These are phyloP conservation scores for Isatis tinctoria DNA, from an alignment of 345 rosid species.

Conservation along the genomic window DNA sequence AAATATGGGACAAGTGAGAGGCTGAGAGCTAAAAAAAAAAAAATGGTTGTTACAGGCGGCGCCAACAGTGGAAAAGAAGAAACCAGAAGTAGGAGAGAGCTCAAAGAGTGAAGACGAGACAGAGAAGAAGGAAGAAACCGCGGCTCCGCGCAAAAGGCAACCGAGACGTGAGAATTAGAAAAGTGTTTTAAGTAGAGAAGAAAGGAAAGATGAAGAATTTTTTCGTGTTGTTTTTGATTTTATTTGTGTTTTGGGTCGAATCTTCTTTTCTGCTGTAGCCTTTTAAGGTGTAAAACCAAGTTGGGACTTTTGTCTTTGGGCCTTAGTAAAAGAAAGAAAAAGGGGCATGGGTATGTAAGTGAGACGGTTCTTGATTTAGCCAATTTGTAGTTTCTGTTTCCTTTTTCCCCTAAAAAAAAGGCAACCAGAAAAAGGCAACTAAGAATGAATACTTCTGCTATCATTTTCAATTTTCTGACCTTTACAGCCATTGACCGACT, in stretches of 20 bases:
- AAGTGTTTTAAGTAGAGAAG: not conserved
- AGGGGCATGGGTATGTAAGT: not conserved
- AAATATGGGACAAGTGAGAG: not conserved
- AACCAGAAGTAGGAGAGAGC: slow-evolving; percentile 42
- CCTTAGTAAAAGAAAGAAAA: not conserved
- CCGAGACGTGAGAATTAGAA: slow-evolving; percentile 55
- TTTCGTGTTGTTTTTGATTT: not conserved
- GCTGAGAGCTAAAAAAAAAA: slow-evolving; percentile 5
- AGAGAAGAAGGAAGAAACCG: slow-evolving; percentile 46
- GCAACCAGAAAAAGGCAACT: not conserved
- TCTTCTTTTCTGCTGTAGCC: slow-evolving; percentile 5
- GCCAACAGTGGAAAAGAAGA: slow-evolving; percentile 41
- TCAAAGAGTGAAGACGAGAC: slow-evolving; percentile 45
- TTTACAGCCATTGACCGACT: not conserved
- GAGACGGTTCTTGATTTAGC: not conserved
- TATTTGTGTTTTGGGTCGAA: slow-evolving; percentile 6
- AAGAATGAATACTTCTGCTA: too few species aligned
- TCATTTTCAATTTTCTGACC: not conserved
- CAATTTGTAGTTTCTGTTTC: slow-evolving; percentile 16
- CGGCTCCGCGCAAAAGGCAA: slow-evolving; percentile 50
- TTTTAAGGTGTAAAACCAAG: slow-evolving; percentile 11
- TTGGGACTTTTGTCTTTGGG: slow-evolving; percentile 9
- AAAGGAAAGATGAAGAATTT: not conserved
- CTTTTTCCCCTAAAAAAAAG: not conserved
- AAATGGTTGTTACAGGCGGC: slow-evolving; percentile 28